Percentiles rank a stretch among this genome's conserved stretches.
Conservation (phyloP, 75 land plant species). For the Azolla pinnata region DNA sequence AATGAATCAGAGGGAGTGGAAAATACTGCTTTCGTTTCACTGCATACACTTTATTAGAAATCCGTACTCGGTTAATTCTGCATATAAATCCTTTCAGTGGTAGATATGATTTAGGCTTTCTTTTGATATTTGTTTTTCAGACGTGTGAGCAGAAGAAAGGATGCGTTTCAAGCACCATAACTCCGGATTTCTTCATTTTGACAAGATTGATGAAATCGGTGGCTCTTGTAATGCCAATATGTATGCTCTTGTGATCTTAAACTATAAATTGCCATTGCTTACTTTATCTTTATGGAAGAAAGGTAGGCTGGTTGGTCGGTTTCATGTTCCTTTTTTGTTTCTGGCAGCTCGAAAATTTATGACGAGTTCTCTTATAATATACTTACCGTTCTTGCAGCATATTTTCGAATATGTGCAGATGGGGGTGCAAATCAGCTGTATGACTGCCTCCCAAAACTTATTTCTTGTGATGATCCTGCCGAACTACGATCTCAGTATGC, state of each 20-base stretch:
- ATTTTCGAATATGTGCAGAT: constrained; percentile 77
- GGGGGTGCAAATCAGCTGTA: constrained; percentile 89
- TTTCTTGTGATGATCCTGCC: constrained; percentile 42
- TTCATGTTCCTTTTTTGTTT: neutral
- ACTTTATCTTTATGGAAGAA: constrained; percentile 4
- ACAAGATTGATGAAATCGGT: neutral
- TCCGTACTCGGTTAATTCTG: too few relatives aligned
- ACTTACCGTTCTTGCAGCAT: constrained; percentile 36
- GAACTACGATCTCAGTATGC: constrained; percentile 52
- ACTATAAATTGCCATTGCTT: neutral
- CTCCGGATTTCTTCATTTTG: neutral
- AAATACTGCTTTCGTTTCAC: too few relatives aligned
- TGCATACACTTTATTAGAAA: too few relatives aligned
- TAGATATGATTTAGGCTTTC: too few relatives aligned
- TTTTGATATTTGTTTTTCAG: too few relatives aligned
- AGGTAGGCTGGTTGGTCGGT: neutral
- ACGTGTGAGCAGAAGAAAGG: too few relatives aligned
- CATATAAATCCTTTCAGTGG: too few relatives aligned
- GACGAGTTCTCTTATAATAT: neutral
- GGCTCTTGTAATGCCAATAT: neutral
- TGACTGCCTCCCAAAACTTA: constrained; percentile 54
- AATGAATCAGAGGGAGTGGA: too few relatives aligned
- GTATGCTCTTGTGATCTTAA: neutral
- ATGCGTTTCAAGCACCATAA: too few relatives aligned
- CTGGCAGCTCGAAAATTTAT: too few relatives aligned